Base-by-base conservation (phyloP, 2,329 filamentous ascomycete species). In the Aurifilum marmelostoma region DNA sequence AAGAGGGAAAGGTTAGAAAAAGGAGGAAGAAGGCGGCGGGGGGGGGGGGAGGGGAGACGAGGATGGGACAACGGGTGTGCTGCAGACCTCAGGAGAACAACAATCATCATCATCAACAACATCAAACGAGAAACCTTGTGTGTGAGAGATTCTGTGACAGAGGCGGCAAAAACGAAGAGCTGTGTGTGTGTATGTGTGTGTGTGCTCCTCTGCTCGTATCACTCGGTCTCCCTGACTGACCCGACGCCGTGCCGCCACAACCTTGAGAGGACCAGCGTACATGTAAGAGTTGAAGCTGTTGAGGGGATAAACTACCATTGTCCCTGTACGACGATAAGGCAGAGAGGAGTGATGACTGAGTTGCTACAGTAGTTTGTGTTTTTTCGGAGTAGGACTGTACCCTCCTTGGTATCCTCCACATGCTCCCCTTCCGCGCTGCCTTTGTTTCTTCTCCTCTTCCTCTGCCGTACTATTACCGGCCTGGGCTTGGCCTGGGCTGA, bases 391-490 rank as follows among this genome's bases (percentile, higher is more conserved):
- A 24, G 24, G n/a, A n/a, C n/a, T n/a, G n/a, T 32, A 52, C 64
- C 41, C 67, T 43, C 21, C 7, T 47, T 47, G n/a, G 43, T 47
- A n/a, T 47, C 18, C 43, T n/a, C n/a, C n/a, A n/a, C n/a, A n/a
- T n/a, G n/a, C n/a, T n/a, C n/a, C n/a, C n/a, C n/a, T n/a, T n/a
- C n/a, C n/a, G n/a, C n/a, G n/a, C n/a, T n/a, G n/a, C 43, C 43
- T 47, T 47, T 21, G 6, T 11, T 47, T 21, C 43, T 47, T 47
- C 43, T 47, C 21, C 18, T 52, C 29, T 37, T 50, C 41, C 54
- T 37, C 54, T 65, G 56, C 67, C 60, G 60, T n/a, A 47, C 60
- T 63, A 63, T 63, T 63, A 41, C 59, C 59, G 58, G 29, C 32
- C 58, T 61, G 37, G 58, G 39, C 60, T 3, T 47, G 39, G 27